Evolutionary conservation across 2,329 filamentous ascomycete genomes (phyloP), one percentile per base, ranked within the genome.

Genomic region (Aspergillus arachidicola): DNA sequence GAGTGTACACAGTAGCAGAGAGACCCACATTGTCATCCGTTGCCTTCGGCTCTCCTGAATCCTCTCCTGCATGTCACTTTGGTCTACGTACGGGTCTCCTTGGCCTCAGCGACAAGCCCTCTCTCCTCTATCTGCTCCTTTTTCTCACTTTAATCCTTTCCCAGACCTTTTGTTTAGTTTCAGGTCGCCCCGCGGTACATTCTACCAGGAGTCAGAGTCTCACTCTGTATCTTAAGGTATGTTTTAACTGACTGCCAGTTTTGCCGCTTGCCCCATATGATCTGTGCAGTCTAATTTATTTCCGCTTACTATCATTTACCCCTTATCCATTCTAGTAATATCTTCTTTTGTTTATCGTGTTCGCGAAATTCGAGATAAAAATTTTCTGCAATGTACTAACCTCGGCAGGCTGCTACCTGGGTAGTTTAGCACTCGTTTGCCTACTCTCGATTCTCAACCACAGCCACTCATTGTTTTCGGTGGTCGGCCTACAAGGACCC

Each of bases 11-110:
- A 34, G 45, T 28, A 28, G 1, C 4, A 14, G 21, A 23, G 10
- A 59, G 60, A 62, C 60, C 60, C 60, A 62, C 60, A 28, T 36
- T 38, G 55, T 54, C 50, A 50, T 56, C 38, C 53, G 38, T 56
- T 57, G 43, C 60, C 57, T 62, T 45, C 36, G 23, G 38, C 56
- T 62, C 60, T 62, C 60, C 60, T 62, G 60, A 62, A 53, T 62
- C 51, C 28, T 43, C 26, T 58, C 56, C 50, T 62, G 60, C 60
- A 59, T 62, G 28, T 55, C 55, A 58, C 50, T 57, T 57, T 38
- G 21, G 30, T 50, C 41, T 53, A 28, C 57, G 28, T 32, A 53
- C 26, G 14, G 26, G 46, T 50, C 46, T 50, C 46, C 46, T 50
- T 54, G 34, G 58, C 36, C 34, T 54, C 48, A 48, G 46, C 21